Conservation (phyloP, 306 rosid species). For the Fragaria iinumae region DNA sequence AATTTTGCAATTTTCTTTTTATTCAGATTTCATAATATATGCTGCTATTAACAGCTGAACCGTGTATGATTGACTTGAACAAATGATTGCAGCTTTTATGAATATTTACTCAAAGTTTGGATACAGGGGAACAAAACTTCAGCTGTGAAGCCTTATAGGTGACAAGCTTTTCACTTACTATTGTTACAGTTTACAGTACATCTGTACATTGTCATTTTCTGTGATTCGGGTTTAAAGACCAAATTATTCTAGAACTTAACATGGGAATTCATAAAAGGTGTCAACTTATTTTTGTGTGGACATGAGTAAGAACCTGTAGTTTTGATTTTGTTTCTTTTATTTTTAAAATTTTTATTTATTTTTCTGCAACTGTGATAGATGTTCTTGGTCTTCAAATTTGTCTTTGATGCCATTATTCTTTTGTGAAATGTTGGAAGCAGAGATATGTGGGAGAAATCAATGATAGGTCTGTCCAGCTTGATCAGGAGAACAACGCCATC, state of each 20-base stretch:
- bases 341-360: background rate
- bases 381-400: background rate
- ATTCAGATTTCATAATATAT: background rate
- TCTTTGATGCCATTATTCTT: constrained; percentile 21
- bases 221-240: background rate
- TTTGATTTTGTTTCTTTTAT: background rate
- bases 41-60: background rate
- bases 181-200: background rate
- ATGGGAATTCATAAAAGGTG: background rate
- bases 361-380: background rate
- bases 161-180: constrained; percentile 28
- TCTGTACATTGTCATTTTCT: background rate
- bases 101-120: constrained; percentile 98
- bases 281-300: background rate
- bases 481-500: constrained; percentile 83
- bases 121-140: constrained; percentile 85
- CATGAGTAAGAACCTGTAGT: background rate
- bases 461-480: constrained; percentile 79
- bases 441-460: constrained; percentile 99
- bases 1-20: constrained; percentile 5
- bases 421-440: constrained; percentile 51
- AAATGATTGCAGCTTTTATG: constrained; percentile 81
- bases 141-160: constrained; percentile 81
- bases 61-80: constrained; percentile 29
- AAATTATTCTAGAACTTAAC: background rate